Percentiles rank a stretch among this genome's conserved stretches.
Conservation (phyloP, 2,329 filamentous ascomycete genomes). For the Aureobasidium sp. region DNA sequence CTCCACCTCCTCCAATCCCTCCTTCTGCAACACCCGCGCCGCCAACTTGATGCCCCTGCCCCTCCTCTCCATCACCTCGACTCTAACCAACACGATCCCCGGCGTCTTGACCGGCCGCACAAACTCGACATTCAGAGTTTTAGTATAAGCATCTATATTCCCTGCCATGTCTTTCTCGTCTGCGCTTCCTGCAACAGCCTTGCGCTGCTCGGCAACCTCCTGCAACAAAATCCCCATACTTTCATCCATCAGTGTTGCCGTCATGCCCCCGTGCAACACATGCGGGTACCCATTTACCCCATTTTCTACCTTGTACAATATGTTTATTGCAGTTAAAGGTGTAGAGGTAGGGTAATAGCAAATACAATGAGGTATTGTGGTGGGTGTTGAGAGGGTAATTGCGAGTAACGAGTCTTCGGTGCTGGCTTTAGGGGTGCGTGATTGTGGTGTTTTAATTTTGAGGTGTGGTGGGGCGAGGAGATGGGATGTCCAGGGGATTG, state of each 20-base stretch:
- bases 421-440: slow-evolving; percentile 34
- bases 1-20: slow-evolving; percentile 14
- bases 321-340: slow-evolving; percentile 30
- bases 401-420: slow-evolving; percentile 49
- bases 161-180: slow-evolving; percentile 18
- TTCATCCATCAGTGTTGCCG: slow-evolving; percentile 54
- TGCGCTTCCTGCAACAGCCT: slow-evolving; percentile 17
- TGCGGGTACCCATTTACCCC: slow-evolving; percentile 49
- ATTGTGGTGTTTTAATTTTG: slow-evolving; percentile 32
- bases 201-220: slow-evolving; percentile 32
- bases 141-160: slow-evolving; percentile 38
- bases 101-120: slow-evolving; percentile 47
- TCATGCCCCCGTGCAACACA: slow-evolving; percentile 52
- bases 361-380: slow-evolving; percentile 44
- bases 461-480: slow-evolving; percentile 31
- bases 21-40: slow-evolving; percentile 16
- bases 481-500: slow-evolving; percentile 28
- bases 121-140: slow-evolving; percentile 51
- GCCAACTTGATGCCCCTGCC: slow-evolving; percentile 11
- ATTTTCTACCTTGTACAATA: slow-evolving; percentile 41
- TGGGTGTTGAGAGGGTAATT: slow-evolving; percentile 44
- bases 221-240: slow-evolving; percentile 45
- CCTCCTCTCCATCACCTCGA: slow-evolving; percentile 28
- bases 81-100: slow-evolving; percentile 41
- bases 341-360: slow-evolving; percentile 34